Conservation (phyloP, 2,329 filamentous ascomycete genomes). For the Teratosphaeria gauchensis region DNA sequence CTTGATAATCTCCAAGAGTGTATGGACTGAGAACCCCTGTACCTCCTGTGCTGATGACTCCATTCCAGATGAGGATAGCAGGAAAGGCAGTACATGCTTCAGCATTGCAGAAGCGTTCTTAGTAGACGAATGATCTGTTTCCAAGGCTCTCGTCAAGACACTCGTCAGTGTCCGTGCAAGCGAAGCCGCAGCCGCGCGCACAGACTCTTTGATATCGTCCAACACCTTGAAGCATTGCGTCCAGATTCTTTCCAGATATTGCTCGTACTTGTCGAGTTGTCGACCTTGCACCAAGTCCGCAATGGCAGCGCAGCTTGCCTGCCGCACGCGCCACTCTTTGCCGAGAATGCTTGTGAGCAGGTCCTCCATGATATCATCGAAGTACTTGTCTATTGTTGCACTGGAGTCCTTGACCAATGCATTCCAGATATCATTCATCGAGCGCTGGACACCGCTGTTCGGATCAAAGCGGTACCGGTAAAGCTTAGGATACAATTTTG, state of each 20-base stretch:
- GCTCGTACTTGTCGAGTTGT: slow-evolving; percentile 59
- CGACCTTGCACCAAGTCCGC: slow-evolving; percentile 78
- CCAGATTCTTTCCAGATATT: slow-evolving; percentile 79
- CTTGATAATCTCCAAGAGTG: slow-evolving; percentile 81
- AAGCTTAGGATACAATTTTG: slow-evolving; percentile 89
- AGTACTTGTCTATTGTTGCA: slow-evolving; percentile 66
- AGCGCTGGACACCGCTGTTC: slow-evolving; percentile 81
- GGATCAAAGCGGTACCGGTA: slow-evolving; percentile 94
- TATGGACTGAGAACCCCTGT: slow-evolving; percentile 66
- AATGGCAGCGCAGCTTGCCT: slow-evolving; percentile 86
- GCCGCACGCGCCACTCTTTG: slow-evolving; percentile 84
- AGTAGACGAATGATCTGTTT: slow-evolving; percentile 58
- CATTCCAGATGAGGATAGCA: slow-evolving; percentile 78
- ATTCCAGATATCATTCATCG: slow-evolving; percentile 98
- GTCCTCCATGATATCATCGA: slow-evolving; percentile 82
- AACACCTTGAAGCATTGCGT: slow-evolving; percentile 77
- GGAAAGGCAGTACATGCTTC: slow-evolving; percentile 76
- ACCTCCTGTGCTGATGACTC: slow-evolving; percentile 85
- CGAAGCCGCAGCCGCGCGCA: slow-evolving; percentile 68
- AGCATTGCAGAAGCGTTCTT: slow-evolving; percentile 71
- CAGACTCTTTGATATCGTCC: slow-evolving; percentile 90
- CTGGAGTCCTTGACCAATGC: slow-evolving; percentile 84
- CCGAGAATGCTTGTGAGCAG: slow-evolving; percentile 76
- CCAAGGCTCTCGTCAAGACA: slow-evolving; percentile 73
- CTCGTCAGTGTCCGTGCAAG: slow-evolving; percentile 79